These are phyloP conservation scores for Dryadomyces sulphureus DNA, from an alignment of 2,329 filamentous ascomycete species.

Conservation along the genomic window DNA sequence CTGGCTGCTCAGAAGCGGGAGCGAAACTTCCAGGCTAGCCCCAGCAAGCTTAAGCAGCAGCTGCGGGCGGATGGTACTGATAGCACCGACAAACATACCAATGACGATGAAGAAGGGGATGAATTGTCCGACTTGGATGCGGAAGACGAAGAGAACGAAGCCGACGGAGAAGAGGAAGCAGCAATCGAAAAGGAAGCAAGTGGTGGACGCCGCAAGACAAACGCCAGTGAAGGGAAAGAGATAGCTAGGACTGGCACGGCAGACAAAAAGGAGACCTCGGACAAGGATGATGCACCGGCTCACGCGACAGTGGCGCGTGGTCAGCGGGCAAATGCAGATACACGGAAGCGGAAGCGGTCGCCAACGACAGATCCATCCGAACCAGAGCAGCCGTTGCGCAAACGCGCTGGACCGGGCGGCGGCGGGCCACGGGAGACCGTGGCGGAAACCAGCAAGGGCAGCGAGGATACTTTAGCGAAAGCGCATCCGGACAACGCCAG, in stretches of 20 bases:
- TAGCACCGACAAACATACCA: slow-evolving; percentile 22
- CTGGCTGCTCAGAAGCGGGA: slow-evolving; percentile 5
- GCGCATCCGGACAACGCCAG: slow-evolving; percentile 19
- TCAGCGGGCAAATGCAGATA: slow-evolving; percentile 18
- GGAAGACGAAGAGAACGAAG: slow-evolving; percentile 21
- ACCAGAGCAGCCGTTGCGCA: slow-evolving; percentile 33
- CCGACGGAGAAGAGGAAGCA: slow-evolving; percentile 14
- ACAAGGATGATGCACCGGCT: slow-evolving; percentile 13
- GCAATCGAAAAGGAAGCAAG: slow-evolving; percentile 2
- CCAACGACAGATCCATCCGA: slow-evolving; percentile 28
- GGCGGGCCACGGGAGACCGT: slow-evolving; percentile 15
- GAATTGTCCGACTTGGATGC: slow-evolving; percentile 14
- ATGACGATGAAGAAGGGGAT: slow-evolving; percentile 18
- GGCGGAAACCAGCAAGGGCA: background rate
- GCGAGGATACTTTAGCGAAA: background rate
- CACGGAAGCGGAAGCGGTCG: slow-evolving; percentile 36
- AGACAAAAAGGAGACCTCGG: slow-evolving; percentile 10
- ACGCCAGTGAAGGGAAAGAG: slow-evolving; percentile 12
- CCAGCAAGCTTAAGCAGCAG: slow-evolving; percentile 58
- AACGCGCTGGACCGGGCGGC: slow-evolving; percentile 32
- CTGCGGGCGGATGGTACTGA: slow-evolving; percentile 22
- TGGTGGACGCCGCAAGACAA: slow-evolving; percentile 13
- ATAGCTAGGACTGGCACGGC: slow-evolving; percentile 8
- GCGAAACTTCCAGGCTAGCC: slow-evolving; percentile 29
- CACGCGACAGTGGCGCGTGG: slow-evolving; percentile 1